Base-by-base conservation (phyloP, 2,329 filamentous ascomycete genomes). In the Cladophialophora exuberans region DNA sequence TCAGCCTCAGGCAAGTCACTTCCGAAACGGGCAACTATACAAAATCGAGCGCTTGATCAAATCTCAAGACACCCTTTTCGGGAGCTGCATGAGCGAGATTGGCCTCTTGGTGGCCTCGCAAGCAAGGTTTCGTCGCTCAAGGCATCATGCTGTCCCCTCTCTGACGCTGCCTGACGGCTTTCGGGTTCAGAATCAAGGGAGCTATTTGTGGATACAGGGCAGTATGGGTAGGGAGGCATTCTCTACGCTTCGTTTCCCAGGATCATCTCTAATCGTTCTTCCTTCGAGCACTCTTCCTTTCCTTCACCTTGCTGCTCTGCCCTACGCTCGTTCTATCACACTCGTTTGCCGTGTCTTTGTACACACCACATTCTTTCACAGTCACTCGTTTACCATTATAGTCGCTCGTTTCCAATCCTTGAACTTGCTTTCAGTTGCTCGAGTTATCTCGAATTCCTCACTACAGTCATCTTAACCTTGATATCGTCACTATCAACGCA, bases 61-160 rank as follows among this genome's bases (percentile, higher is more conserved):
- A 11, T 25, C 20, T 42, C 22, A 3, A 26, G 17, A 26, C 4
- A 13, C 11, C 22, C 39, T 15, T 42, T n/a, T 42, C 6, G 22
- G 39, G 22, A 26, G 20, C 9, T 42, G 39, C 39, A 26, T 42
- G 39, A 42, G 39, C 39, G 39, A 42, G 22, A 42, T 42, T 42
- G 39, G 18, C 18, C 22, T 42, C 39, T 23, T 22, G 4, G 18
- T 42, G 39, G 18, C 18, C 22, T 42, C 39, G 26, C 39, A 9
- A 11, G 9, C 20, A 18, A 42, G 39, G 39, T 22, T 20, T 20
- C 39, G 13, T 42, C 39, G 28, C 28, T 13, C 28, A 31, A 42
- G n/a, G 39, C 9, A 42, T 22, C 0, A 26, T 42, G 39, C 22
- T 22, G 22, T 42, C 39, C 23, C 22, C 1, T 25, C 10, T 41